Conservation (phyloP, 2,329 filamentous ascomycete species). For the Penicillium sp. region DNA sequence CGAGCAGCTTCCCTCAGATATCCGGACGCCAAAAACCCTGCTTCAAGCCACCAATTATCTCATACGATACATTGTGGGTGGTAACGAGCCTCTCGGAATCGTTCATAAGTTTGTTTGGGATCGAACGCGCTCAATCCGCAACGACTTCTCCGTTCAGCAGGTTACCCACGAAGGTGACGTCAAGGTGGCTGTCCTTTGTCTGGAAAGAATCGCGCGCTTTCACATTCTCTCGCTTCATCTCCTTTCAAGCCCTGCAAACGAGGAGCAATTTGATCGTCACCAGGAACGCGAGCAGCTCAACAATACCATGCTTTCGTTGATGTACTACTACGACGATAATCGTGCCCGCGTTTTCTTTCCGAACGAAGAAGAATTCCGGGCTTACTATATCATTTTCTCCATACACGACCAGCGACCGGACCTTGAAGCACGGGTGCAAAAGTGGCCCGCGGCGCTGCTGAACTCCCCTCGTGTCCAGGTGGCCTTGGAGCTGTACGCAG, state of each 20-base stretch:
- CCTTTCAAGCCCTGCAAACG: slow-evolving; percentile 47
- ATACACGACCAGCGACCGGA: slow-evolving; percentile 49
- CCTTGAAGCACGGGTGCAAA: slow-evolving; percentile 54
- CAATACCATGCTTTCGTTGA: slow-evolving; percentile 55
- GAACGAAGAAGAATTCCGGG: slow-evolving; percentile 59
- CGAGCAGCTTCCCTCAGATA: slow-evolving; percentile 58
- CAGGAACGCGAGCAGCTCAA: slow-evolving; percentile 61
- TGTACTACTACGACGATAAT: slow-evolving; percentile 56
- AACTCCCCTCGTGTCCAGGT: slow-evolving; percentile 49
- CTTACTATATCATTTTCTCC: slow-evolving; percentile 56
- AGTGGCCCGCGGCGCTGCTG: slow-evolving; percentile 47
- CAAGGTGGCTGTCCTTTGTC: slow-evolving; percentile 52
- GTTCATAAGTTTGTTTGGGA: slow-evolving; percentile 62
- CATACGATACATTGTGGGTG: slow-evolving; percentile 47
- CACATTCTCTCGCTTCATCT: slow-evolving; percentile 58
- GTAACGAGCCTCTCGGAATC: slow-evolving; percentile 44
- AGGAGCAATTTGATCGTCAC: slow-evolving; percentile 50
- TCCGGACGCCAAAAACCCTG: slow-evolving; percentile 51
- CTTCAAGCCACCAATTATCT: slow-evolving; percentile 45
- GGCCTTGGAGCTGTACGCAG: slow-evolving; percentile 53
- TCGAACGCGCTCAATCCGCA: slow-evolving; percentile 57
- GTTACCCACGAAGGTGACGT: slow-evolving; percentile 53
- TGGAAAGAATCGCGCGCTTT: slow-evolving; percentile 59
- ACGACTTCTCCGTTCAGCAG: slow-evolving; percentile 60
- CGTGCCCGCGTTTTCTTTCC: slow-evolving; percentile 45